Conservation (phyloP, 2,329 filamentous ascomycete genomes). For the Pestalotiopsis sp. region DNA sequence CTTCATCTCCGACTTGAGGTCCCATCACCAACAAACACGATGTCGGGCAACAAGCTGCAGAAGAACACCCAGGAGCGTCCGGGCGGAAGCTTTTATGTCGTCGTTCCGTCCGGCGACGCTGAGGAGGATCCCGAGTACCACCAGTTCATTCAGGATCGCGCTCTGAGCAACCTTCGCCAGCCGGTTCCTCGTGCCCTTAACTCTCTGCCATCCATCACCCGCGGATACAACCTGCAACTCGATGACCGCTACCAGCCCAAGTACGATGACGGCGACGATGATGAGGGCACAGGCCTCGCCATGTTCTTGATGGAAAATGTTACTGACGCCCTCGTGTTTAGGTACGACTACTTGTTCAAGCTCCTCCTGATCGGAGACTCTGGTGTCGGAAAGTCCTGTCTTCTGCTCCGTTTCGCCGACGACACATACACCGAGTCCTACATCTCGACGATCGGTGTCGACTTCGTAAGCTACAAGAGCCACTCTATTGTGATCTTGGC, state of each 20-base stretch:
- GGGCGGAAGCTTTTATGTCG: not conserved
- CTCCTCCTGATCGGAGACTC: constrained; percentile 99
- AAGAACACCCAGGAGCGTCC: not conserved
- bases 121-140: not conserved
- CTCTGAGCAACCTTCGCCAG: not conserved
- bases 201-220: not conserved
- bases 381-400: constrained; percentile 99
- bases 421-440: constrained; percentile 99
- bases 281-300: not conserved
- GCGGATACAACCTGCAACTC: not conserved
- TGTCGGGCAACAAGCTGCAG: not conserved
- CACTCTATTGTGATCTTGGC: not conserved
- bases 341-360: constrained; percentile 99
- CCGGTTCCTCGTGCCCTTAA: not conserved
- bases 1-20: not conserved
- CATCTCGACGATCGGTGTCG: constrained; percentile 99
- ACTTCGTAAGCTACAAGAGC: constrained; percentile 73
- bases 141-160: not conserved
- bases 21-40: not conserved
- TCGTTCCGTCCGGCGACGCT: not conserved
- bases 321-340: constrained; percentile 37
- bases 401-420: constrained; percentile 96
- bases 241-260: not conserved
- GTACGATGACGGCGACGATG: not conserved
- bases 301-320: not conserved